Percentiles rank a stretch among this genome's conserved stretches.
Evolutionary conservation across 1,284 basidiomycete genomes (phyloP).

Genomic region (Xanthoconium separans): DNA sequence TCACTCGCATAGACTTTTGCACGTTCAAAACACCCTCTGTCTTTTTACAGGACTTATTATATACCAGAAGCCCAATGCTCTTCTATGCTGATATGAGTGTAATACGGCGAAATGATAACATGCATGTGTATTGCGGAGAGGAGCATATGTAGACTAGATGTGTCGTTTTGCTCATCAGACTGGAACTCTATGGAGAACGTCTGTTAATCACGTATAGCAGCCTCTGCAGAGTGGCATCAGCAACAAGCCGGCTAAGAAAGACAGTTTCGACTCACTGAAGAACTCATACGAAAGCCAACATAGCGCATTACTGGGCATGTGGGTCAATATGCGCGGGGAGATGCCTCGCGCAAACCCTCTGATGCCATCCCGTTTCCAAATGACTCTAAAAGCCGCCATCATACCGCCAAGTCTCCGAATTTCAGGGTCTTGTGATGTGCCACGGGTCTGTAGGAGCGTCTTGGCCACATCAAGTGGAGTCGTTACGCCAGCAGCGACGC

Average conservation of each 20-base stretch:
- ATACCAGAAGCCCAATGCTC: neutral
- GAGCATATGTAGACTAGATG: constrained; percentile 8
- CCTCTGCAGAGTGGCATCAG: constrained; percentile 48
- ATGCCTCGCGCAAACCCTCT: constrained; percentile 88
- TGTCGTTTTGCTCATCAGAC: constrained; percentile 7
- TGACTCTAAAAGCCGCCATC: constrained; percentile 86
- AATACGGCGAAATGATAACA: constrained; percentile 14
- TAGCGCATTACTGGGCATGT: constrained; percentile 96
- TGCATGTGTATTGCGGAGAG: constrained; percentile 15
- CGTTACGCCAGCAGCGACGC: constrained; percentile 92
- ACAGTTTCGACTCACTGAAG: constrained; percentile 71
- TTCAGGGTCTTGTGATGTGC: constrained; percentile 76
- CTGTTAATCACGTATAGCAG: constrained; percentile 54
- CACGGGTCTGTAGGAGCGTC: constrained; percentile 93
- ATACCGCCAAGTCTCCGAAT: constrained; percentile 87
- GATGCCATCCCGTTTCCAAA: constrained; percentile 82
- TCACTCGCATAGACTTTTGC: neutral
- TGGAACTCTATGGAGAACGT: constrained; percentile 12
- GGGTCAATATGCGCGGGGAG: constrained; percentile 89
- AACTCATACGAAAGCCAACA: constrained; percentile 98
- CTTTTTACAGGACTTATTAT: constrained; percentile 1
- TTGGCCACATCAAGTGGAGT: constrained; percentile 99
- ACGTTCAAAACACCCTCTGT: neutral
- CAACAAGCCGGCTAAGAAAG: neutral
- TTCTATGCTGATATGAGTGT: constrained; percentile 1